Percentiles rank a stretch among this genome's conserved stretches.
Conservation (phyloP, 257 asterid species). For the Gentiana straminea region DNA sequence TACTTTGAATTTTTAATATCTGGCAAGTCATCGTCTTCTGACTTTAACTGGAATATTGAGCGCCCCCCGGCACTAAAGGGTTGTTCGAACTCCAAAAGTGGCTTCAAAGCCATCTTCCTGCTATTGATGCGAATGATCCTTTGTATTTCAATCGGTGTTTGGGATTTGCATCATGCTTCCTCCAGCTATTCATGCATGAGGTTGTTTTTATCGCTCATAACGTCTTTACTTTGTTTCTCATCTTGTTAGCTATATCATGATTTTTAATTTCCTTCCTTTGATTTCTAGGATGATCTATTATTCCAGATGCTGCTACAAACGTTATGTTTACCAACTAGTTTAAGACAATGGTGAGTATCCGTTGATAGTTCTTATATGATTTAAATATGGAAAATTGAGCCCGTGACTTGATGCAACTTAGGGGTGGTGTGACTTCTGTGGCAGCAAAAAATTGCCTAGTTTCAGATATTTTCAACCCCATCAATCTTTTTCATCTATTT, state of each 20-base stretch:
- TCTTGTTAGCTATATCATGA: too few relatives aligned
- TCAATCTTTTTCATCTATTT: conserved; percentile 66
- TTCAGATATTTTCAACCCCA: conserved; percentile 60
- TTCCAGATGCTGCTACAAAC: conserved; percentile 79
- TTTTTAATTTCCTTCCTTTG: conserved; percentile 9
- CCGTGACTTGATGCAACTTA: conserved; percentile 7
- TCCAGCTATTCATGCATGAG: conserved; percentile 84
- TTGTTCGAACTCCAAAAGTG: conserved; percentile 46
- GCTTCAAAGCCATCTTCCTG: conserved; percentile 53
- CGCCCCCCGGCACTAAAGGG: conserved; percentile 27
- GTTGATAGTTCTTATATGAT: conserved; percentile 7
- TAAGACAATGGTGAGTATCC: conserved; percentile 33
- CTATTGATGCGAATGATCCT: conserved; percentile 26
- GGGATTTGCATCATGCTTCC: conserved; percentile 53
- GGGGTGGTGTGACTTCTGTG: conserved; percentile 24
- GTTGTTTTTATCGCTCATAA: conserved; percentile 23
- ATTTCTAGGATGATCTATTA: conserved; percentile 70
- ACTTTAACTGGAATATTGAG: conserved; percentile 19
- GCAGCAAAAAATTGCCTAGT: conserved; percentile 31
- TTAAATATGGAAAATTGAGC: conserved; percentile 1
- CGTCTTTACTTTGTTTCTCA: too few relatives aligned
- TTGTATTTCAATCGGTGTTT: conserved; percentile 28
- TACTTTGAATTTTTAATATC: conserved; percentile 15
- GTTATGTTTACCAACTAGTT: conserved; percentile 32
- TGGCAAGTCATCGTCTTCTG: conserved; percentile 17